These are phyloP conservation scores for Tolypocladium endophyticum DNA, from an alignment of 2,329 filamentous ascomycete species.

Conservation along the genomic window DNA sequence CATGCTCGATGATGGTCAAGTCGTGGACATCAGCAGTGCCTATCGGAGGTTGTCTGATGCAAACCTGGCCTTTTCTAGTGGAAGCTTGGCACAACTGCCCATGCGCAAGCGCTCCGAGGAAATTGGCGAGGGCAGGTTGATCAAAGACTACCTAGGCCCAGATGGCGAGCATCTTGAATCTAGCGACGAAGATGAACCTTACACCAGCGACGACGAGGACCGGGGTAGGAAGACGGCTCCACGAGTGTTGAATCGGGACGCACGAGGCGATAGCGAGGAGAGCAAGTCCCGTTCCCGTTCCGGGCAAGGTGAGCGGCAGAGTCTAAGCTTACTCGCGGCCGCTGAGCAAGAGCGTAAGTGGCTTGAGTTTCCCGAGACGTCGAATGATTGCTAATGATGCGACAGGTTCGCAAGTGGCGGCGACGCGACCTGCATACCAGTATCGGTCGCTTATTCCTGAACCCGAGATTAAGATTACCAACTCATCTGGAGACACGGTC, in stretches of 20 bases:
- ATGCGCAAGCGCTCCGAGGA: conserved; percentile 40
- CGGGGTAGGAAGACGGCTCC: conserved; percentile 49
- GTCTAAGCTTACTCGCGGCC: conserved; percentile 57
- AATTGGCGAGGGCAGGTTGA: conserved; percentile 42
- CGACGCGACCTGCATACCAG: conserved; percentile 37
- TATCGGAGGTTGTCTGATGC: conserved; percentile 65
- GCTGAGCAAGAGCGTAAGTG: conserved; percentile 69
- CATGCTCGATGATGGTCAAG: conserved; percentile 48
- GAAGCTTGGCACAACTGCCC: conserved; percentile 51
- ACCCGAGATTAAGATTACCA: conserved; percentile 55
- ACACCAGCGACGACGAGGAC: conserved; percentile 57
- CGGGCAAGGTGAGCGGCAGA: conserved; percentile 28
- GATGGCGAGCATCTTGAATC: conserved; percentile 58
- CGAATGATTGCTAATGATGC: conserved; percentile 10
- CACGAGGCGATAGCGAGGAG: conserved; percentile 22
- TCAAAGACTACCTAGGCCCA: conserved; percentile 56
- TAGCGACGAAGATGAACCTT: conserved; percentile 59
- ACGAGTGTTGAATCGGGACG: conserved; percentile 31
- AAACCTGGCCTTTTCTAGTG: conserved; percentile 52
- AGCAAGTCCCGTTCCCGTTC: conserved; percentile 20
- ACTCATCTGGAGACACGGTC: conserved; percentile 49
- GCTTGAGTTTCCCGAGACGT: neutral
- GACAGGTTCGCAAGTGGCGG: conserved; percentile 41
- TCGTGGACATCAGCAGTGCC: conserved; percentile 58
- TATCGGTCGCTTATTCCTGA: conserved; percentile 57